These are phyloP conservation scores for Evernia prunastri DNA, from an alignment of 495 filamentous ascomycete genomes.

Conservation along the genomic window DNA sequence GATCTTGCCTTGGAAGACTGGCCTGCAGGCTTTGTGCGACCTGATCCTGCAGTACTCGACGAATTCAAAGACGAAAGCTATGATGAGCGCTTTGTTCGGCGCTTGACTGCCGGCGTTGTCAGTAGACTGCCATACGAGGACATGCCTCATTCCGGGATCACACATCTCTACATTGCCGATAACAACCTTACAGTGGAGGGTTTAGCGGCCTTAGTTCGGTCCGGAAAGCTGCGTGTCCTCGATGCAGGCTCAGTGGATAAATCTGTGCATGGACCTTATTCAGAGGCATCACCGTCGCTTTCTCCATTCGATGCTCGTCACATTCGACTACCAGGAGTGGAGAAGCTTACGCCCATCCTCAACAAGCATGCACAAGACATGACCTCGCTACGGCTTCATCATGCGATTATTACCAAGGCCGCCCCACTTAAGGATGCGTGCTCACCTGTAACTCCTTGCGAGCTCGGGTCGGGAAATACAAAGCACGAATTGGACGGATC, in stretches of 20 bases:
- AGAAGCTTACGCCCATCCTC: conserved; percentile 49
- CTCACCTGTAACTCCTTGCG: conserved; percentile 35
- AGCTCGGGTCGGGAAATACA: conserved; percentile 24
- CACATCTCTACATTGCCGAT: conserved; percentile 53
- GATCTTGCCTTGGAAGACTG: conserved; percentile 22
- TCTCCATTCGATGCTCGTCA: conserved; percentile 21
- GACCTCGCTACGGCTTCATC: conserved; percentile 51
- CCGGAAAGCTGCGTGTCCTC: conserved; percentile 45
- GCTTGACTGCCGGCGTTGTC: conserved; percentile 44
- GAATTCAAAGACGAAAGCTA: conserved; percentile 36
- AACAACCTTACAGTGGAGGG: conserved; percentile 56
- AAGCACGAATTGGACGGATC: conserved; percentile 9
- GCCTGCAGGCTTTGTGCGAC: conserved; percentile 31
- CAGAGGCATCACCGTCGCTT: conserved; percentile 23
- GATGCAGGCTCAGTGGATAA: conserved; percentile 45
- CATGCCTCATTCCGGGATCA: conserved; percentile 47
- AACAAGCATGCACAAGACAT: conserved; percentile 41
- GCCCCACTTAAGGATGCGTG: conserved; percentile 23
- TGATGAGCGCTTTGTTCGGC: conserved; percentile 44
- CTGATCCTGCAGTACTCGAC: conserved; percentile 22
- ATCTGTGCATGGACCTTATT: conserved; percentile 23
- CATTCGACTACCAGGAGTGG: conserved; percentile 39
- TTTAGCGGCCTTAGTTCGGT: conserved; percentile 46
- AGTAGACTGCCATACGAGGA: conserved; percentile 49
- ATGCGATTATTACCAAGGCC: conserved; percentile 48